Evolutionary conservation across 768 basidiomycete genomes (phyloP), one percentile per base, ranked within the genome.

Genomic region (Podaxis sp.): DNA sequence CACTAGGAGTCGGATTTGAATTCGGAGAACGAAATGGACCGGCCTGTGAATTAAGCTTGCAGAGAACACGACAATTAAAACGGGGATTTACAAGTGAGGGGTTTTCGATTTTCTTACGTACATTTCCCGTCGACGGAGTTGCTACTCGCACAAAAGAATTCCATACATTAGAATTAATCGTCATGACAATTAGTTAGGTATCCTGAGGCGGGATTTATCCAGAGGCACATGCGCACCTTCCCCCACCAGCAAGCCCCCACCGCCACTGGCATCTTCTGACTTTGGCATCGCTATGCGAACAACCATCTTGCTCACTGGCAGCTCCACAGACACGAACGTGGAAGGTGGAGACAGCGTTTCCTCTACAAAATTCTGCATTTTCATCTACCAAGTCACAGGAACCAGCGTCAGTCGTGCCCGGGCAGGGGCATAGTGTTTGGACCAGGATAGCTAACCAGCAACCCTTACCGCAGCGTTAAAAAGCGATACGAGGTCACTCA

Each of bases 391-490:
- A 68, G 44, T 56, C 66, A 68, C 64, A 70, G 66, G 40, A 55
- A 56, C 52, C 44, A 24, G 28, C n/a, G 46, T 62, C 46, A 62
- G 60, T 56, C 44, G 12, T 44, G 53, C 60, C 60, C 60, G 28
- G 40, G 40, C 52, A 38, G 53, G 60, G 33, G 53, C 60, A 62
- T 56, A 37, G 60, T 49, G 53, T 55, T 55, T 30, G 20, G 54
- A 44, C 48, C 56, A 41, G 55, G 63, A 60, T 62, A 49, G 64
- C 28, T 40, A 24, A 26, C 33, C 62, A 59, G 58, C 56, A 56
- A 49, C 58, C 70, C 74, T 69, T 67, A 83, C 80, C 69, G 74
- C 78, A 72, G 81, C 73, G 54, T 79, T 75, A 74, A 87, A 77
- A 52, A 88, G 70, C 37, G 77, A 75, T 37, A 72, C 77, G 58